phyloP scores from a whole-genome alignment of 2,329 filamentous ascomycete species.

The Trichoderma cornu-damae region DNA sequence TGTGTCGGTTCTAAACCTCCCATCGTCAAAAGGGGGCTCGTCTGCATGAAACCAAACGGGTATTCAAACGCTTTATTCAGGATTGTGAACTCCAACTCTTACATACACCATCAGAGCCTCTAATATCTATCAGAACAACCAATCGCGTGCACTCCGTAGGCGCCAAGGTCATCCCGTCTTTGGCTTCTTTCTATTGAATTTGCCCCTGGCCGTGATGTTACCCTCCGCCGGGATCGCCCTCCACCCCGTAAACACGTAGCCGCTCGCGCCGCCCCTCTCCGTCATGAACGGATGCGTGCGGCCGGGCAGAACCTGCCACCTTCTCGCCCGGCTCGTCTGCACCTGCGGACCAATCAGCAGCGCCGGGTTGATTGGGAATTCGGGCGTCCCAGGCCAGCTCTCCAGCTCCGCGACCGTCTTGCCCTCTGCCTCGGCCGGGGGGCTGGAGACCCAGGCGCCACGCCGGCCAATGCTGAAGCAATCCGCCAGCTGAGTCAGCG shows the following conservation, averaged over 20 bases:
- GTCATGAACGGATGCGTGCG: constrained; percentile 95
- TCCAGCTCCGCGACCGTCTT: constrained; percentile 47
- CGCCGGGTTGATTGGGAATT: constrained; percentile 85
- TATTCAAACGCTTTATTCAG: neutral
- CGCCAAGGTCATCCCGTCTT: constrained; percentile 28
- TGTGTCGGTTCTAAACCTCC: neutral
- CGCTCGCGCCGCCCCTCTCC: constrained; percentile 77
- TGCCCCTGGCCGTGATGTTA: constrained; percentile 76
- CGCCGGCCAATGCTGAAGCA: constrained; percentile 76
- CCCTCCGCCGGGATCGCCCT: constrained; percentile 75
- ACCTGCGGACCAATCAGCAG: constrained; percentile 72
- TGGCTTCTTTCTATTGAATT: constrained; percentile 59
- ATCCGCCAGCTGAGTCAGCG: constrained; percentile 71
- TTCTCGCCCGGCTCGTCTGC: constrained; percentile 71
- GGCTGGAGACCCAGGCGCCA: constrained; percentile 62
- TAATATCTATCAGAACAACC: neutral
- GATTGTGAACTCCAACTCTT: neutral
- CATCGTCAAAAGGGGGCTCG: neutral
- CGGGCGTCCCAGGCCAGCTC: constrained; percentile 56
- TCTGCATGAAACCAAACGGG: neutral
- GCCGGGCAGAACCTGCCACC: constrained; percentile 88
- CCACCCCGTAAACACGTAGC: constrained; percentile 81
- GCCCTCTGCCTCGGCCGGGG: constrained; percentile 43
- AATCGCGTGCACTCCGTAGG: too few relatives aligned
- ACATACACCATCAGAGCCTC: neutral